Evolutionary conservation across 306 rosid genomes (phyloP), one percentile per base, ranked within the genome.

Genomic region (Coriaria nepalensis): DNA sequence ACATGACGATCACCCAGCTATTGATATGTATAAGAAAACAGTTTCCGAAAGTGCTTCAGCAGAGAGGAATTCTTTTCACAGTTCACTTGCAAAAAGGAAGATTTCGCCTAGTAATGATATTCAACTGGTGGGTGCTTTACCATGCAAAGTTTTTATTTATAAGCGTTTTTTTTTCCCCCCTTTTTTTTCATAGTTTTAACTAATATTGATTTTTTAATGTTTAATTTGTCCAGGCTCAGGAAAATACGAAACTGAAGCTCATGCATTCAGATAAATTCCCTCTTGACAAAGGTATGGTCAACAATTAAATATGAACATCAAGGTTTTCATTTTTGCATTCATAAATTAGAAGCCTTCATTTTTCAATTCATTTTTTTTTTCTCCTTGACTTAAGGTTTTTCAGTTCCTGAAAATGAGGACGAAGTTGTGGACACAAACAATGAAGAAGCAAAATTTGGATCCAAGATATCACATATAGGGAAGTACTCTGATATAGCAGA

Each of bases 401-500:
- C 35, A 47, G 70, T 73, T 59, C 38, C 51, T 56, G 53, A 49
- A 6, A 51, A 35, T 45, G 61, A 66, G 10, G 52, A 36, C 56
- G 43, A 68, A 63, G n/a, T 15, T 46, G 13, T 49, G 45, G 67
- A 63, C 45, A 42, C 45, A 36, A 59, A 45, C 50, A 50, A 49
- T 12, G 65, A 69, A 49, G 73, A 68, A 57, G 62, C 9, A 53
- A 87, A 82, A 14, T 85, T 85, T 40, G 86, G 87, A 57, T 68
- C 87, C 52, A 75, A 85, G 50, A 90, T 90, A 64, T 85, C 98
- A 55, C 98, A 77, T 56, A 42, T 85, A 60, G 68, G 68, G 46
- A 65, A 64, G 35, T 90, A 90, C 61, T 81, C 94, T 29, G 73
- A 77, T 63, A 72, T 90, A 82, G 80, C 98, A 35, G 80, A 69